Evolutionary conservation across 1,284 basidiomycete genomes (phyloP).

Genomic region (Malassezia japonica): DNA sequence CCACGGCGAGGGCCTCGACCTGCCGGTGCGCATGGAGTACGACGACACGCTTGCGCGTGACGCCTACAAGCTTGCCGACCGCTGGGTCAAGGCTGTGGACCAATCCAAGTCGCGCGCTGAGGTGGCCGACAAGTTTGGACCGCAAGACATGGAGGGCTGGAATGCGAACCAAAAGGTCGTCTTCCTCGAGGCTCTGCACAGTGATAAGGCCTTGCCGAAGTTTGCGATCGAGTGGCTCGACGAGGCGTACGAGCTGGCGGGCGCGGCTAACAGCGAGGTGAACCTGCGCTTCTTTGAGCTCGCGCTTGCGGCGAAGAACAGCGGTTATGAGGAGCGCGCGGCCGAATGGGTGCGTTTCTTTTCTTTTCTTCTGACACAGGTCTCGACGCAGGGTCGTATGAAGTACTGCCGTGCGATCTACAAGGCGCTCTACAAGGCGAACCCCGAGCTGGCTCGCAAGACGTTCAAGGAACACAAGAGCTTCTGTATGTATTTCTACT

Average conservation of each 20-base stretch:
- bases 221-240: slow-evolving; percentile 48
- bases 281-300: slow-evolving; percentile 52
- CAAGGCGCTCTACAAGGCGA: slow-evolving; percentile 53
- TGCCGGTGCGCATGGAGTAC: slow-evolving; percentile 73
- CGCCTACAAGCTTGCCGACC: slow-evolving; percentile 59
- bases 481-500: slow-evolving; percentile 55
- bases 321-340: slow-evolving; percentile 50
- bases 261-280: slow-evolving; percentile 51
- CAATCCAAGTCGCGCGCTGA: slow-evolving; percentile 11
- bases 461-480: slow-evolving; percentile 55
- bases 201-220: slow-evolving; percentile 42
- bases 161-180: slow-evolving; percentile 49
- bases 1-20: slow-evolving; percentile 64
- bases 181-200: slow-evolving; percentile 52
- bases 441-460: slow-evolving; percentile 58
- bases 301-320: slow-evolving; percentile 50
- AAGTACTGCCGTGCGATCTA: slow-evolving; percentile 52
- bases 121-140: slow-evolving; percentile 18
- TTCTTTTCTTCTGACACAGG: slow-evolving; percentile 1
- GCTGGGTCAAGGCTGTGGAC: slow-evolving; percentile 55
- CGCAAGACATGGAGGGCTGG: slow-evolving; percentile 35
- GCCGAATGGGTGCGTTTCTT: slow-evolving; percentile 50
- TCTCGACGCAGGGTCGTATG: slow-evolving; percentile 51
- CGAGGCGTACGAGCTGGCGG: slow-evolving; percentile 49
- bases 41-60: slow-evolving; percentile 68